These are phyloP conservation scores for Ilyonectria destructans DNA, from an alignment of 2,329 filamentous ascomycete genomes.

Conservation along the genomic window DNA sequence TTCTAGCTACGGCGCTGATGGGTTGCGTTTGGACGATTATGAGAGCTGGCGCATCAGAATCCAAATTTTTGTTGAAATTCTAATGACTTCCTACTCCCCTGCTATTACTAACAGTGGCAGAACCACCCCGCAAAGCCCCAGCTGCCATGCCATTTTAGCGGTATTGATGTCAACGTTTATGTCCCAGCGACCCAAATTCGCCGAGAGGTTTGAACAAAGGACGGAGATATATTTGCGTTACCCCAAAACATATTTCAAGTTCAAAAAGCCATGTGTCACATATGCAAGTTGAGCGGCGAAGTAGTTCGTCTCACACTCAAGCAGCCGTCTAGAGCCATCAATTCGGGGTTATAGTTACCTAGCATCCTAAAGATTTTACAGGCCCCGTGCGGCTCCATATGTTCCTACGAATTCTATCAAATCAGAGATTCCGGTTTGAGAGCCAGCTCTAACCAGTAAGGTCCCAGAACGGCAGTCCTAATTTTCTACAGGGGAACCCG, in stretches of 20 bases:
- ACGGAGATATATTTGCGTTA: background rate
- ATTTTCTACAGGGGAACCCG: background rate
- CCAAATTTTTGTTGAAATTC: slow-evolving; percentile 3
- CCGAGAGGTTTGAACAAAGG: background rate
- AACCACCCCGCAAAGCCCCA: slow-evolving; percentile 37
- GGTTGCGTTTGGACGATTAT: background rate
- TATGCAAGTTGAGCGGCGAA: background rate
- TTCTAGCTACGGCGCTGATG: background rate
- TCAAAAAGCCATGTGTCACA: background rate
- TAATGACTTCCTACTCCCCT: slow-evolving; percentile 1
- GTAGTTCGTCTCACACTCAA: background rate
- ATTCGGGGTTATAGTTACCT: background rate
- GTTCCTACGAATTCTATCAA: background rate
- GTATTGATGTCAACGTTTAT: slow-evolving; percentile 39
- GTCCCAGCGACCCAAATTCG: background rate
- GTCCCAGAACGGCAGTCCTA: background rate
- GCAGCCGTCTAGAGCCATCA: background rate
- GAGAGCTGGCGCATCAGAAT: background rate
- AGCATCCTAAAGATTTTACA: background rate
- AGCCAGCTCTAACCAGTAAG: background rate
- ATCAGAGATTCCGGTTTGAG: background rate
- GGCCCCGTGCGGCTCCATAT: background rate
- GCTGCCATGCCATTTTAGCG: slow-evolving; percentile 47
- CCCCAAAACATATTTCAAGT: background rate
- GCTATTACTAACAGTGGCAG: slow-evolving; percentile 3